Evolutionary conservation across 2,329 filamentous ascomycete genomes (phyloP).

Genomic region (Fusarium sp.): DNA sequence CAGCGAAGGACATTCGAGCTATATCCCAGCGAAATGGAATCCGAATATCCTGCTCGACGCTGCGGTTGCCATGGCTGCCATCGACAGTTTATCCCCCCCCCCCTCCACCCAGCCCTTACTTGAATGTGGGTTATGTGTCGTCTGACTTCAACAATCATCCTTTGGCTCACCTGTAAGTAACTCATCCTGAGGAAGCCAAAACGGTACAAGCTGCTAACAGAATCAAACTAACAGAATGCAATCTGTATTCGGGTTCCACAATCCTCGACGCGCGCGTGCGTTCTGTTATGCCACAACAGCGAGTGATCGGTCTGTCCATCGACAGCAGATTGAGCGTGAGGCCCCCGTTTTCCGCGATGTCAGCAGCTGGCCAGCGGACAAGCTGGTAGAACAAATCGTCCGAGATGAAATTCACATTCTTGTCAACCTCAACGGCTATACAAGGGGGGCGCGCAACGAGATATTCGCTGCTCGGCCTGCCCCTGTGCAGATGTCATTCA

Average conservation of each 20-base stretch:
- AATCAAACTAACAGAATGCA: slow-evolving; percentile 75
- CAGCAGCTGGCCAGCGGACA: slow-evolving; percentile 86
- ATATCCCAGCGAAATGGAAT: slow-evolving; percentile 96
- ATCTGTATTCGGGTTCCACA: slow-evolving; percentile 94
- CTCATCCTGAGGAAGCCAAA: neutral
- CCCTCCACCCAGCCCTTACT: slow-evolving; percentile 79
- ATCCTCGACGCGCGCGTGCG: slow-evolving; percentile 78
- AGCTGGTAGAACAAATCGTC: slow-evolving; percentile 86
- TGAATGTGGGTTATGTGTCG: slow-evolving; percentile 96
- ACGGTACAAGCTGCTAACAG: slow-evolving; percentile 13
- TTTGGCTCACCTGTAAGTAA: slow-evolving; percentile 81
- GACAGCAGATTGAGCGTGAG: slow-evolving; percentile 92
- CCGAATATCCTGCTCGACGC: slow-evolving; percentile 90
- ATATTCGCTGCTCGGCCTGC: slow-evolving; percentile 95
- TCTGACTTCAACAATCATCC: slow-evolving; percentile 99
- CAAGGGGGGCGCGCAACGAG: slow-evolving; percentile 94
- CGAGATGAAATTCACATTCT: slow-evolving; percentile 92
- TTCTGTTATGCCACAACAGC: slow-evolving; percentile 96
- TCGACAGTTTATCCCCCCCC: slow-evolving; percentile 86
- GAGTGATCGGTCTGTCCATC: slow-evolving; percentile 89
- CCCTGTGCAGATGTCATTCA: slow-evolving; percentile 99
- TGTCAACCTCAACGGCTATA: slow-evolving; percentile 98
- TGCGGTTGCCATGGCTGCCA: slow-evolving; percentile 89
- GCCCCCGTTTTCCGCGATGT: slow-evolving; percentile 92
- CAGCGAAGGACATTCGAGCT: slow-evolving; percentile 88